Conservation (phyloP, 2,329 filamentous ascomycete species). For the Epichloe festucae region DNA sequence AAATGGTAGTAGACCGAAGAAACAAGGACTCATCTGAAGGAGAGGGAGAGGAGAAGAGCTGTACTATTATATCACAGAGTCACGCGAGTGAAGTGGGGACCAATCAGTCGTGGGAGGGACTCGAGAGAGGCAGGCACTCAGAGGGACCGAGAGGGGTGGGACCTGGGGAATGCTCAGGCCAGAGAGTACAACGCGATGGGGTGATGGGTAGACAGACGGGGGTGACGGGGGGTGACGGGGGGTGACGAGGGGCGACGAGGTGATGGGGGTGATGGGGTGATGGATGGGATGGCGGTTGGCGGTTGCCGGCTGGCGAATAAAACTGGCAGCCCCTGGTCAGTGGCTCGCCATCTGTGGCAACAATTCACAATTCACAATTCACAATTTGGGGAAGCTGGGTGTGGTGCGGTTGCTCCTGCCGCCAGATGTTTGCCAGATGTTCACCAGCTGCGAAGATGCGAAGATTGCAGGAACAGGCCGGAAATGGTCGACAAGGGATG, state of each 20-base stretch:
- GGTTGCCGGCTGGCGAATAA: not conserved
- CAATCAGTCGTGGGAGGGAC: constrained; percentile 5
- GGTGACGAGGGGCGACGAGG: no score
- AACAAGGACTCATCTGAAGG: not conserved
- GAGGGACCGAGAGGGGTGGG: no score
- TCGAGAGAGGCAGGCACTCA: not conserved
- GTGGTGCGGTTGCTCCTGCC: no score
- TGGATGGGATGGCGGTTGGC: not conserved
- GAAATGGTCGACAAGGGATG: not conserved
- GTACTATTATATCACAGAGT: constrained; percentile 12
- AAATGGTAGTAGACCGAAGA: not conserved
- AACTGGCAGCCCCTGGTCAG: not conserved
- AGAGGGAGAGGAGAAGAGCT: constrained; percentile 7
- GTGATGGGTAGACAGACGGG: no score
- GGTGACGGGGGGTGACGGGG: no score
- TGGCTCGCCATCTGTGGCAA: no score
- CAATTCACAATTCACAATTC: no score
- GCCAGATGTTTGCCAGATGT: no score
- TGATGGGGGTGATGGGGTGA: not conserved
- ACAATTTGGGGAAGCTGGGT: no score
- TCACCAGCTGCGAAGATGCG: not conserved
- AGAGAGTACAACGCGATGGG: no score
- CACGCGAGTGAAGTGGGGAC: constrained; percentile 12
- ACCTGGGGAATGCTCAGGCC: not conserved
- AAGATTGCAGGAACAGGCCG: not conserved